Base-by-base conservation (phyloP, 2,329 filamentous ascomycete genomes). In the Lachnellula arida region DNA sequence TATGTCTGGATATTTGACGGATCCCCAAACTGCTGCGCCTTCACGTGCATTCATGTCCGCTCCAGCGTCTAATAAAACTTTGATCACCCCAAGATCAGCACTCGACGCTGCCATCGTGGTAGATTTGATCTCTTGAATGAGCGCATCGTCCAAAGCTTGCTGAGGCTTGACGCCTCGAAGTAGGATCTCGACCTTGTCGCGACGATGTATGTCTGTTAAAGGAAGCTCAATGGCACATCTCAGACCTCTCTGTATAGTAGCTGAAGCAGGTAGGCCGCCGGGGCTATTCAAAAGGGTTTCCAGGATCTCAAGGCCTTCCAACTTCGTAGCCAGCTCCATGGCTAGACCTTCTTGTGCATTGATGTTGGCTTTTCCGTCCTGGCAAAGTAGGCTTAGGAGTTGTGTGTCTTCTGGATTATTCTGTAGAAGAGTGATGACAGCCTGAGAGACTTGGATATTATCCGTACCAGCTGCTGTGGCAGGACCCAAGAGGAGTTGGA, bases 11-110 rank as follows among this genome's bases (percentile, higher is more conserved):
- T 78, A 73, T 14, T 75, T 74, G 1, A 84, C 75, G 4, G 80
- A 79, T 52, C 72, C 71, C 51, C 78, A 78, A 0, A 85, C 67
- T 0, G 81, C 75, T 1, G 76, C 74, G 0, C 75, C 80, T 25
- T 81, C 76, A 55, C 76, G 73, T 1, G 74, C 72, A 59, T 84
- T 82, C n/a, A 81, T 71, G 47, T 83, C 76, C 2, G 81, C 81
- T 0, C 80, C 79, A 1, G 75, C 72, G 1, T 74, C 71, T 1
- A 85, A 64, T 0, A 85, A 72, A 0, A 73, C 68, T 53, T 75
- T 73, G 35, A 83, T 56, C 0, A 77, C 74, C 2, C 75, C 70
- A 5, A 79, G 66, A 1, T 73, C 73, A 4, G 75, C 73, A 11
- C 73, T 65, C 2, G 70, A 69, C 53, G 74, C 69, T 9, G 79